phyloP scores from a whole-genome alignment of 1,139 yeast genomes.

The Diutina scorzettiae region DNA sequence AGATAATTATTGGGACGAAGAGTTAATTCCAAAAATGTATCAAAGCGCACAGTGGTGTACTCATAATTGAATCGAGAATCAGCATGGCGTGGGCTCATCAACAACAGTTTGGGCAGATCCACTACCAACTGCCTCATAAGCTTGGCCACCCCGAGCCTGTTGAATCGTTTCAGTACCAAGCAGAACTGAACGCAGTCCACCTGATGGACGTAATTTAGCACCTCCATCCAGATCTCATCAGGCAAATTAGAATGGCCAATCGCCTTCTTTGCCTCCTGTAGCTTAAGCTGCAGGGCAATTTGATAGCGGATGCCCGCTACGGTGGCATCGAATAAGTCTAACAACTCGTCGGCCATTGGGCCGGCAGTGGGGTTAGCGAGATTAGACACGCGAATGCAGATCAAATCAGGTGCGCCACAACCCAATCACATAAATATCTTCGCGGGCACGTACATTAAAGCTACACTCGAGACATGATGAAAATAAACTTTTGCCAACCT shows the following conservation, averaged over 20 bases:
- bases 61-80: background rate
- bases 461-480: background rate
- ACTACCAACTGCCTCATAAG: constrained; percentile 2
- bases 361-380: background rate
- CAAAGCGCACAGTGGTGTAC: background rate
- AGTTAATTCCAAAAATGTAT: background rate
- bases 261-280: background rate
- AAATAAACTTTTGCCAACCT: background rate
- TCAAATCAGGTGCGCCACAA: too few species aligned
- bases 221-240: background rate
- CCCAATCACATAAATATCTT: too few species aligned
- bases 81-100: background rate
- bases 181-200: constrained; percentile 1
- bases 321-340: background rate
- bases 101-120: background rate
- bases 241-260: background rate
- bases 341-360: constrained; percentile 3
- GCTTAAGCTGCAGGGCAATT: background rate
- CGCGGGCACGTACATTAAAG: too few species aligned
- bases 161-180: background rate
- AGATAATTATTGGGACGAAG: background rate
- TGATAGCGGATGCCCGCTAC: background rate
- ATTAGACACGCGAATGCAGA: background rate
- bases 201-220: background rate
- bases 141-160: background rate